phyloP scores from a whole-genome alignment of 495 filamentous ascomycete genomes.

The Trypethelium eluteriae region DNA sequence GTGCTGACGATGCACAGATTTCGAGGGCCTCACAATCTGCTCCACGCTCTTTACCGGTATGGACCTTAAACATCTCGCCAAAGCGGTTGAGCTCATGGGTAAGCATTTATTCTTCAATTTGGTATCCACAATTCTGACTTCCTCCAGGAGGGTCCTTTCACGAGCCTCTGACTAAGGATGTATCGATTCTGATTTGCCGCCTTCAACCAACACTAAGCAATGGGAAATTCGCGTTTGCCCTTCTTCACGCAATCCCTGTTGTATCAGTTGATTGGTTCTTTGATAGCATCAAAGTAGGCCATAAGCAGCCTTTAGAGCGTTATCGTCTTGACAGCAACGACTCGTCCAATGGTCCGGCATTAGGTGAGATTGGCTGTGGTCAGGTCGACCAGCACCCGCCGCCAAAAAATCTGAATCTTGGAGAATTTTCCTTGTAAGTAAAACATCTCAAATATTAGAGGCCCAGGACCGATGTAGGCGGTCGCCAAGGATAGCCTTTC shows the following conservation, averaged over 20 bases:
- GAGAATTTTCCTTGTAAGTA: background rate
- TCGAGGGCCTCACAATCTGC: constrained; percentile 59
- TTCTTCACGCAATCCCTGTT: constrained; percentile 65
- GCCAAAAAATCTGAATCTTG: background rate
- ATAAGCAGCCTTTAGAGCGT: constrained; percentile 43
- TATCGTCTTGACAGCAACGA: constrained; percentile 14
- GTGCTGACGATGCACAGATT: constrained; percentile 38
- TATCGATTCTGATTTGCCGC: constrained; percentile 62
- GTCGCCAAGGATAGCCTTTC: too few species aligned
- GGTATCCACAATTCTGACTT: constrained; percentile 16
- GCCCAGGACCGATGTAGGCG: too few species aligned
- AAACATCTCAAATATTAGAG: background rate
- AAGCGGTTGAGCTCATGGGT: constrained; percentile 67
- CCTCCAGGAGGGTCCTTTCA: constrained; percentile 57
- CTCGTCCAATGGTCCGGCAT: background rate
- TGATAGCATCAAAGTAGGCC: constrained; percentile 59
- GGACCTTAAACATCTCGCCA: constrained; percentile 74
- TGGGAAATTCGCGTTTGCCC: constrained; percentile 71
- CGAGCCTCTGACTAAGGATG: constrained; percentile 58
- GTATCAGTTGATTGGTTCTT: constrained; percentile 77
- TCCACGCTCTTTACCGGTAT: constrained; percentile 79
- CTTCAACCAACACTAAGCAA: constrained; percentile 49
- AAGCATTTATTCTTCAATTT: constrained; percentile 12
- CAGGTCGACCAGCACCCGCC: background rate
- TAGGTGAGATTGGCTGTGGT: background rate